A percentile compares a stretch with the other conserved stretches of the same genome.
These are phyloP conservation scores for Coemansia sp. DNA, from an alignment of 192 early-diverging fungal genomes.

Conservation along the genomic window DNA sequence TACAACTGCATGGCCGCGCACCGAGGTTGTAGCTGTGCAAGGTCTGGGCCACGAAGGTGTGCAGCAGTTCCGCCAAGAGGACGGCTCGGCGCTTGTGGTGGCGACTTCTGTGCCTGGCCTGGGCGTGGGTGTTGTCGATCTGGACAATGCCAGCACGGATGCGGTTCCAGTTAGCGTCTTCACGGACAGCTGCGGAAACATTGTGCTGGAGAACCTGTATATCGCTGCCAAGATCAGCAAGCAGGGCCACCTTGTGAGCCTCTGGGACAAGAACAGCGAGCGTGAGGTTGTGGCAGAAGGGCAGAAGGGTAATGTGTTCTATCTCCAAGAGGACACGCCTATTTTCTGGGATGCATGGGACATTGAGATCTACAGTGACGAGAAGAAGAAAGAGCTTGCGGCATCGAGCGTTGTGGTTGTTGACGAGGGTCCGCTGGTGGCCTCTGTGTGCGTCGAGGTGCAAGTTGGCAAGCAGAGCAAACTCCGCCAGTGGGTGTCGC, in stretches of 20 bases:
- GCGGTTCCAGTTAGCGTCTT: conserved; percentile 38
- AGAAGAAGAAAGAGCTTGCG: conserved; percentile 70
- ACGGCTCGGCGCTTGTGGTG: conserved; percentile 30
- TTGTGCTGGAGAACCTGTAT: conserved; percentile 72
- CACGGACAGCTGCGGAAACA: conserved; percentile 21
- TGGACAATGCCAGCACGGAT: neutral
- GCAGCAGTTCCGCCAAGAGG: conserved; percentile 36
- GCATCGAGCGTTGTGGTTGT: conserved; percentile 52
- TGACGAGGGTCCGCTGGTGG: conserved; percentile 82
- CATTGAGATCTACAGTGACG: conserved; percentile 92
- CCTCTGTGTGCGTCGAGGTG: conserved; percentile 67
- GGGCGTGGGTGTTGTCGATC: conserved; percentile 16
- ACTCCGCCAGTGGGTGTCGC: conserved; percentile 72
- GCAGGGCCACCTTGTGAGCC: conserved; percentile 70
- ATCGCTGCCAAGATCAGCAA: conserved; percentile 71
- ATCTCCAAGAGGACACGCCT: conserved; percentile 84
- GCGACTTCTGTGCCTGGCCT: conserved; percentile 32
- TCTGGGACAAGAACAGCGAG: conserved; percentile 61
- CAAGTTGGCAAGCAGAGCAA: conserved; percentile 66
- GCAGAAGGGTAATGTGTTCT: conserved; percentile 66
- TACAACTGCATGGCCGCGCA: conserved; percentile 67
- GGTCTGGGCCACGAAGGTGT: conserved; percentile 7
- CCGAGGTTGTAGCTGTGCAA: conserved; percentile 69
- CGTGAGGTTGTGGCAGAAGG: conserved; percentile 55
- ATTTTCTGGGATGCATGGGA: conserved; percentile 86